phyloP scores from a whole-genome alignment of 257 asterid genomes.

The Apocynum venetum region DNA sequence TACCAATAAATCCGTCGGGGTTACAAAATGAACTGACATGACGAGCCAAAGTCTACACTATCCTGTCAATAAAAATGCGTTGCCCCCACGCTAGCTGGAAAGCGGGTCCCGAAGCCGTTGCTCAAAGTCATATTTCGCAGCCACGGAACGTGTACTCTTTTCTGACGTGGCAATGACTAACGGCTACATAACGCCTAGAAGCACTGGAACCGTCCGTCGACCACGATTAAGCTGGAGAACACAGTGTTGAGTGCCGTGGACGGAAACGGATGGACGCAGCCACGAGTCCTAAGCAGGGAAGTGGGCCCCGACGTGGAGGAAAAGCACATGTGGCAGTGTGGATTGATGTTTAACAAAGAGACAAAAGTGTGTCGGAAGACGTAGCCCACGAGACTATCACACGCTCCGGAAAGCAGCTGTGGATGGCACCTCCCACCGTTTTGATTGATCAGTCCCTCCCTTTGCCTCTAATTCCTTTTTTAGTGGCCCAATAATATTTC shows the following conservation, averaged over 20 bases:
- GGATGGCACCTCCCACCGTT: neutral
- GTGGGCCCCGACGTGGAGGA: neutral
- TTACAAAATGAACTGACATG: too few species aligned
- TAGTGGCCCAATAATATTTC: neutral
- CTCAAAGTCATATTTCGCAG: neutral
- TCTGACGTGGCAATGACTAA: constrained; percentile 5
- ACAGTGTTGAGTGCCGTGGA: constrained; percentile 1
- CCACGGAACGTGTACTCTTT: neutral
- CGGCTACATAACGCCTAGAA: neutral
- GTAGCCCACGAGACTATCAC: constrained; percentile 36
- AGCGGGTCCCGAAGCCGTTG: neutral
- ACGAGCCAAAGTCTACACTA: neutral
- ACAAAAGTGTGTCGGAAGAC: constrained; percentile 45
- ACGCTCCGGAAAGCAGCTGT: constrained; percentile 15
- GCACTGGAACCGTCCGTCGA: neutral
- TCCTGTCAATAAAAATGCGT: neutral
- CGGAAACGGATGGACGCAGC: accelerated
- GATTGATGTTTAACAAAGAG: neutral
- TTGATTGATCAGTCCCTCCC: neutral
- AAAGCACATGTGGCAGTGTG: constrained; percentile 24
- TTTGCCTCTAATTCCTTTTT: neutral
- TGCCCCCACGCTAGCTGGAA: neutral
- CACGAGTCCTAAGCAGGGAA: neutral
- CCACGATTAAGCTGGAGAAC: neutral
- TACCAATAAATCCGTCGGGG: too few species aligned